A percentile compares a stretch with the other conserved stretches of the same genome.
phyloP scores from a whole-genome alignment of 352 stramenopile species.

The Globisporangium ultimum region DNA sequence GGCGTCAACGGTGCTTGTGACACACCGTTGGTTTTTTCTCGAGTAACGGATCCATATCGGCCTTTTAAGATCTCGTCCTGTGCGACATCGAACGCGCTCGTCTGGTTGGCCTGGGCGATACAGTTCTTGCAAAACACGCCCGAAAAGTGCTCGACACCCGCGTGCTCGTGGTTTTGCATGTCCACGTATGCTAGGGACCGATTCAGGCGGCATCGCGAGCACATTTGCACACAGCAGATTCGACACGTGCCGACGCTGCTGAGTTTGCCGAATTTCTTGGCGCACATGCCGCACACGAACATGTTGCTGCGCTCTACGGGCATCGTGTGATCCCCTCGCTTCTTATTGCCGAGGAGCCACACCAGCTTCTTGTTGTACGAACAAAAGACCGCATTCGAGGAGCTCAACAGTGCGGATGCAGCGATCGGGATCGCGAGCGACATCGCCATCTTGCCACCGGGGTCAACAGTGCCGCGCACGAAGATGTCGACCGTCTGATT shows the following conservation, averaged over 20 bases:
- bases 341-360: conserved; percentile 19
- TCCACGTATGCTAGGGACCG: conserved; percentile 25
- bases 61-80: conserved; percentile 15
- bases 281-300: conserved; percentile 18
- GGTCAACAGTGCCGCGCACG: conserved; percentile 10
- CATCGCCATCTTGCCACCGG: conserved; percentile 12
- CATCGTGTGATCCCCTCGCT: background rate
- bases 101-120: conserved; percentile 17
- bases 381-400: conserved; percentile 19
- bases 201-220: conserved; percentile 22
- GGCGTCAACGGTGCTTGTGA: too few species aligned
- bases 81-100: conserved; percentile 20
- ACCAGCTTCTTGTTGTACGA: conserved; percentile 36
- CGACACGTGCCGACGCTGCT: conserved; percentile 23
- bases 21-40: background rate
- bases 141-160: conserved; percentile 14
- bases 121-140: conserved; percentile 32
- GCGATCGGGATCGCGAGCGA: conserved; percentile 9
- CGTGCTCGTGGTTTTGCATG: conserved; percentile 1
- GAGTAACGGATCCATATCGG: conserved; percentile 4
- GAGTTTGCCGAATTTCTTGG: conserved; percentile 19
- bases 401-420: conserved; percentile 19
- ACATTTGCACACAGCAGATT: conserved; percentile 23
- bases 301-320: background rate
- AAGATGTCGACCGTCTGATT: conserved; percentile 12